Percentiles rank a stretch among this genome's conserved stretches.
phyloP scores from a whole-genome alignment of 2,329 filamentous ascomycete species.

The Colletotrichum sp. region DNA sequence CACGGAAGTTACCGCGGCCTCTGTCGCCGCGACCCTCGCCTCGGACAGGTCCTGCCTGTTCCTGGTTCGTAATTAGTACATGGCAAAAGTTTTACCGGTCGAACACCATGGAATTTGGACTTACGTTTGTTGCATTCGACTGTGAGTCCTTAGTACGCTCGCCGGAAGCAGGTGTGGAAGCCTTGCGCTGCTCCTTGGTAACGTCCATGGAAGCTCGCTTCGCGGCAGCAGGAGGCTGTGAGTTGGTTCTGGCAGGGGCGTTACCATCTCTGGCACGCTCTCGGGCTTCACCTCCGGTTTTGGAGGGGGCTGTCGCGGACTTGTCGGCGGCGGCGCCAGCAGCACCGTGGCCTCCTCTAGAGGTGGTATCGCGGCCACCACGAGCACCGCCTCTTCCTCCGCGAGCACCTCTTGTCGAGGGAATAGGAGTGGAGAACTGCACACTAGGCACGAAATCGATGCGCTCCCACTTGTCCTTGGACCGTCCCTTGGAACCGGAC shows the following conservation, averaged over 20 bases:
- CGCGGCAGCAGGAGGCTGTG: conserved; percentile 36
- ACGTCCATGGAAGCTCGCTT: conserved; percentile 53
- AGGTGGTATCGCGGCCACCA: conserved; percentile 40
- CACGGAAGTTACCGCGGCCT: conserved; percentile 50
- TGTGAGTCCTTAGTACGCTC: conserved; percentile 39
- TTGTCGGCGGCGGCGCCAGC: conserved; percentile 39
- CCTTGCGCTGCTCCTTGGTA: conserved; percentile 53
- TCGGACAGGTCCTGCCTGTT: conserved; percentile 27
- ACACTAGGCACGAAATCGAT: conserved; percentile 85
- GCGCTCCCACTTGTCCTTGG: conserved; percentile 87
- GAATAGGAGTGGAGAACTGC: conserved; percentile 84
- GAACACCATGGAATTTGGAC: not conserved
- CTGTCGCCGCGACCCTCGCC: conserved; percentile 44
- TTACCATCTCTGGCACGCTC: conserved; percentile 42
- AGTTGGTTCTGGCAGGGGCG: conserved; percentile 37
- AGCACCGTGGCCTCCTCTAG: conserved; percentile 30
- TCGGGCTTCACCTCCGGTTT: conserved; percentile 34
- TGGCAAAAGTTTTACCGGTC: not conserved
- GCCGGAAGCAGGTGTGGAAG: conserved; percentile 29
- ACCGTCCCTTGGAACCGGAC: conserved; percentile 50
- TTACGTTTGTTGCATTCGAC: conserved; percentile 1
- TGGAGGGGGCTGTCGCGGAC: conserved; percentile 30
- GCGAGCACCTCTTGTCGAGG: conserved; percentile 55
- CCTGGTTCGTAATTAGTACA: conserved; percentile 24
- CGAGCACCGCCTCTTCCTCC: conserved; percentile 53